Evolutionary conservation across 2,329 filamentous ascomycete species (phyloP), one percentile per base, ranked within the genome.

Genomic region (Rhynchosporium agropyri): DNA sequence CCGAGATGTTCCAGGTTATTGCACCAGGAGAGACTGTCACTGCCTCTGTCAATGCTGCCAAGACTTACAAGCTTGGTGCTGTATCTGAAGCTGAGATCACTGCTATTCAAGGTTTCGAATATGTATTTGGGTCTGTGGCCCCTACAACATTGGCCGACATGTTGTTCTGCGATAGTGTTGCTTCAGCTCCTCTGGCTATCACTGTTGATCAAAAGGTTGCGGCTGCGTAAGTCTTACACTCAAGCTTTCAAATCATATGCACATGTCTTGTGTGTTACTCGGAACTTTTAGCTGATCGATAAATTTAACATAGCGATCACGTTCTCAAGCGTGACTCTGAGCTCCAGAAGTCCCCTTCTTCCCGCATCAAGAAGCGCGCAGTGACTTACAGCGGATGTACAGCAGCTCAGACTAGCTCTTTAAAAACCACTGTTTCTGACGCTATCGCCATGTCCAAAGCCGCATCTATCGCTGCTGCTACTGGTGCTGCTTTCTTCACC

Each of bases 51-150:
- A 70, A 69, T 28, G 66, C 64, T 26, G 68, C 68, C 40, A 66
- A 69, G 58, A 68, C 48, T 9, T 70, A 70, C 36, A 61, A 69
- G 3, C 68, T 70, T 46, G 57, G 56, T 28, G 68, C 67, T 28
- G 40, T 69, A 20, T 48, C 60, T 15, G 65, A 57, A 4, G 67
- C 65, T 9, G 28, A 66, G 48, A 58, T 70, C 4, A 63, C 68
- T n/a, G 68, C 68, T 31, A 54, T 68, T n/a, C 68, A 70, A 61
- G 68, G 67, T 15, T 70, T 70, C 62, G 60, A 54, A 59, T 70
- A 70, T 20, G 66, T 66, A 3, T 61, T 50, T 10, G 68, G 68
- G 50, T 45, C 65, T 26, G 58, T 31, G 40, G 63, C 61, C 13
- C 68, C 68, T 7, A 61, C 62, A 5, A 26, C 62, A 1, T 59